Base-by-base conservation (phyloP, 257 asterid species). In the Rehmannia glutinosa region DNA sequence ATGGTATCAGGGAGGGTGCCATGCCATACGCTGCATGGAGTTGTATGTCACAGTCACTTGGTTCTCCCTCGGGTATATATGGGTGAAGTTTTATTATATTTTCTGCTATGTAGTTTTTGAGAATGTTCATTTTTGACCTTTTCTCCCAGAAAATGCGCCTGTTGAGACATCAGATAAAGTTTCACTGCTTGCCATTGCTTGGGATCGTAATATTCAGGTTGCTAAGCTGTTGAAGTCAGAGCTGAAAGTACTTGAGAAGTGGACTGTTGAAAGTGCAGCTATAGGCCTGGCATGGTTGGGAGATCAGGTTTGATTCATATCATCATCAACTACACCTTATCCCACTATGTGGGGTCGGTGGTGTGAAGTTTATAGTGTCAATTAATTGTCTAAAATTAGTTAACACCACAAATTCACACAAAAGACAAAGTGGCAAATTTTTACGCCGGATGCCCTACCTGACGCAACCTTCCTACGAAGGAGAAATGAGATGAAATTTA, bases 1-100 rank as follows among this genome's bases (percentile, higher is more conserved):
- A 83, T 71, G 96, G 89, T 53, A 79, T 82, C 70, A 81, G 87
- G 76, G 99, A 88, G 58, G 96, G 96, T 33, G 82, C 95, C 71
- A 86, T 90, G 89, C 97, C 99, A 7, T 93, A 93, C 82, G 88
- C 95, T 63, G 95, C 97, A 51, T 91, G 97, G 96, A 93, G 84
- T 86, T 81, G 78, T 73, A 70, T 75, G 80, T 71, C 91, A 42
- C 81, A 71, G 71, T 41, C 86, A 8, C 72, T 58, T 45, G 80
- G 60, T 81, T 75, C 78, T 71, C 76, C 87, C 41, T 73, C 77
- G 43, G 89, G 95, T 92, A 76, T 60, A 78, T 53, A 47, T 68
- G 69, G 33, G 20, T 50, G 51, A 45, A 24, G 33, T 54, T 75
- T 60, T 35, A 20, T 20, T 33, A 24, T 69, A 36, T 72, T 69